These are phyloP conservation scores for Pseudogymnoascus sp. DNA, from an alignment of 2,329 filamentous ascomycete genomes.

Conservation along the genomic window DNA sequence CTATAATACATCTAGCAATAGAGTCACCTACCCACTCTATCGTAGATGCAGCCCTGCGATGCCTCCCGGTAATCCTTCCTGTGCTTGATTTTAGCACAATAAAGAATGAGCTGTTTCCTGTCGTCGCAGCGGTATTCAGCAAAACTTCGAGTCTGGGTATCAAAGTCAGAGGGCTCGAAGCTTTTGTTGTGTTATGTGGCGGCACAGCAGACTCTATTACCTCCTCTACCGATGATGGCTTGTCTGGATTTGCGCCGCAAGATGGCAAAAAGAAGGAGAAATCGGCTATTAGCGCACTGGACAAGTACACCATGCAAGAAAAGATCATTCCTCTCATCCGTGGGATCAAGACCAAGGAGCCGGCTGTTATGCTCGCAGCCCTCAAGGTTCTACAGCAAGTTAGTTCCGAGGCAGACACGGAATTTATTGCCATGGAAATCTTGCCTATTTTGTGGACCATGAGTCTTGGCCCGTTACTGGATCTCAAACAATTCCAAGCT, in stretches of 20 bases:
- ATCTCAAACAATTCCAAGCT: constrained; percentile 77
- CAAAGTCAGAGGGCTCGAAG: constrained; percentile 86
- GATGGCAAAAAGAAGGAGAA: constrained; percentile 49
- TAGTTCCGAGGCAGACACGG: constrained; percentile 72
- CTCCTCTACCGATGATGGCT: constrained; percentile 55
- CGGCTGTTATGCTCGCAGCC: constrained; percentile 92
- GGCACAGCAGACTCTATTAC: constrained; percentile 49
- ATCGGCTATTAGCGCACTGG: constrained; percentile 69
- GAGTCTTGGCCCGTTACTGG: constrained; percentile 80
- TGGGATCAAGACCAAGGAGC: constrained; percentile 95
- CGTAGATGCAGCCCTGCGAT: constrained; percentile 76
- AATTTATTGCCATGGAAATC: constrained; percentile 87
- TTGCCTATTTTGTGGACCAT: constrained; percentile 87
- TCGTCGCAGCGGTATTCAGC: constrained; percentile 83
- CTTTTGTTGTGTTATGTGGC: constrained; percentile 83
- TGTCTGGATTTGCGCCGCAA: constrained; percentile 60
- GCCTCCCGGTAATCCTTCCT: constrained; percentile 71
- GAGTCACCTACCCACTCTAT: constrained; percentile 85
- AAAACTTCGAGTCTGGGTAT: constrained; percentile 90
- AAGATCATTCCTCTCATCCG: constrained; percentile 88
- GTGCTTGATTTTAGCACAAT: constrained; percentile 93
- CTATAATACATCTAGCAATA: constrained; percentile 74
- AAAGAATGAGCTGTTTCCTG: constrained; percentile 92
- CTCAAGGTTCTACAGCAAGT: constrained; percentile 79
- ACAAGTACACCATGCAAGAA: constrained; percentile 98